Evolutionary conservation across 2,329 filamentous ascomycete genomes (phyloP), one percentile per base, ranked within the genome.

Genomic region (Epichloe sylvatica): DNA sequence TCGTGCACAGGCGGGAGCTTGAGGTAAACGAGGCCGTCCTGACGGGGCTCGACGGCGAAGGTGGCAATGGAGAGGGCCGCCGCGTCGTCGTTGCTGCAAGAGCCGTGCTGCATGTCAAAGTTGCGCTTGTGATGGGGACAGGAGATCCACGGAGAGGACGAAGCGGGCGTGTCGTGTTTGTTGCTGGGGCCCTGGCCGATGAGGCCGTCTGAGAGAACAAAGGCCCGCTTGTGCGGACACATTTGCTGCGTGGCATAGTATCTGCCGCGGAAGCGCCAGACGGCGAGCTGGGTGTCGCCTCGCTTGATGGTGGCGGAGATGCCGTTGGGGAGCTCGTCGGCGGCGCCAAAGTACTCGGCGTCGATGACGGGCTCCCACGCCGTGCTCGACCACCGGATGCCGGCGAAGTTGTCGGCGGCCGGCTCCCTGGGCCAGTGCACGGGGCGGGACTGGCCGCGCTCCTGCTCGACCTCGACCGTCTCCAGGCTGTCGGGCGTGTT

Each of bases 111-210:
- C 41, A 94, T 78, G 61, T 87, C 80, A 64, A 84, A 95, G 69
- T 94, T 94, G 56, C 87, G 81, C 71, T 95, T 95, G 71, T 94
- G 89, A 65, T 84, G 81, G 0, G 89, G 89, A 61, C 88, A 95
- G 1, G 83, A 87, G 17, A 95, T 78, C 82, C 84, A 94, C n/a
- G 89, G 81, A 9, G 62, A 55, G 34, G 56, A 44, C 9, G 51
- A 47, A 52, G 69, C 49, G 45, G 55, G 53, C 52, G 67, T 59
- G 47, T 56, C 37, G 54, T 53, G 49, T 30, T 30, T 30, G 30
- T 2, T 11, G 49, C 51, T 36, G 44, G 63, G 56, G 25, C 80
- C 76, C 55, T 87, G 83, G 39, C 90, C 89, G 44, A 95, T 76
- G 8, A 95, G 70, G 1, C 88, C 87, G 62, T 95, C 90, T 0